Conservation (phyloP, 2,329 filamentous ascomycete species). For the Penicillium sp. region DNA sequence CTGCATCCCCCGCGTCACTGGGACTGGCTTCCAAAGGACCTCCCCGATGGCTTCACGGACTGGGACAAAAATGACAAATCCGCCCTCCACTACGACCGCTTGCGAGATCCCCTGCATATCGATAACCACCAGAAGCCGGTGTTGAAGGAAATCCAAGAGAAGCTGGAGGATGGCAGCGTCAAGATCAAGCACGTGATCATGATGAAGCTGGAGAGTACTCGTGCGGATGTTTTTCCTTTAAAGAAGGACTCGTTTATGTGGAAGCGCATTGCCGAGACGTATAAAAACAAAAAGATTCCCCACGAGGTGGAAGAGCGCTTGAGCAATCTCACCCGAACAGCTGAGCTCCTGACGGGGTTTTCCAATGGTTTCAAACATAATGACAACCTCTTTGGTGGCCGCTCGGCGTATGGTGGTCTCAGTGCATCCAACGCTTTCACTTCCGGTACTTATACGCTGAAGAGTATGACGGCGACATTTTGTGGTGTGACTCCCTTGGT, state of each 20-base stretch:
- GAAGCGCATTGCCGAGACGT: conserved; percentile 33
- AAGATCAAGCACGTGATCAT: conserved; percentile 42
- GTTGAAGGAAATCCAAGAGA: conserved; percentile 12
- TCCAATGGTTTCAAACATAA: conserved; percentile 15
- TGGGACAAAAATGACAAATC: conserved; percentile 12
- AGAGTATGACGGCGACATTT: conserved; percentile 39
- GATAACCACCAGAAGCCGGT: conserved; percentile 30
- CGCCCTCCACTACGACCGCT: conserved; percentile 29
- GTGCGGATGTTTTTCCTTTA: conserved; percentile 44
- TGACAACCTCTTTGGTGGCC: conserved; percentile 4
- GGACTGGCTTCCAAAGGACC: conserved; percentile 17
- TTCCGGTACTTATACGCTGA: conserved; percentile 40
- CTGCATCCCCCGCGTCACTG: conserved; percentile 10
- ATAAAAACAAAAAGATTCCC: conserved; percentile 31
- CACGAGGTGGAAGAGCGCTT: conserved; percentile 21
- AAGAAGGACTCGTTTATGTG: conserved; percentile 34
- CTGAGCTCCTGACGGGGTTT: conserved; percentile 22
- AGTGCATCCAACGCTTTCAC: conserved; percentile 41
- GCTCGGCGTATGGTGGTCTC: conserved; percentile 35
- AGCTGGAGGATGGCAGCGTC: conserved; percentile 24
- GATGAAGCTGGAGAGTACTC: conserved; percentile 42
- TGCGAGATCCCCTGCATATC: conserved; percentile 37
- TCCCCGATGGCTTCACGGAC: conserved; percentile 18
- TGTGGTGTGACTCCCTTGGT: conserved; percentile 40
- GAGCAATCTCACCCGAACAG: conserved; percentile 22